Conservation (phyloP, 345 rosid genomes). For the Gossypioides kirkii region DNA sequence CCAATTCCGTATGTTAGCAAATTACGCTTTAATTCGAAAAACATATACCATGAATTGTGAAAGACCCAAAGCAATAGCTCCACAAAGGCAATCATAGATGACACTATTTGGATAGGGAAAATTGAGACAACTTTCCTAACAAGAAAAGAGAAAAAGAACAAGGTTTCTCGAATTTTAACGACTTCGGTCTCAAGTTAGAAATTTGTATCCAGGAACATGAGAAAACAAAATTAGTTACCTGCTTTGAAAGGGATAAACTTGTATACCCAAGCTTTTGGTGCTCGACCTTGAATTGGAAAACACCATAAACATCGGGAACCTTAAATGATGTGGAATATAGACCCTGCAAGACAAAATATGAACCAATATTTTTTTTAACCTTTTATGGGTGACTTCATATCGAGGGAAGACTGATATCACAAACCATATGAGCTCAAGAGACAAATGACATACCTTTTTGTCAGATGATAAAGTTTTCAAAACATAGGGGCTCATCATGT, state of each 20-base stretch:
- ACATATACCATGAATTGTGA: background rate
- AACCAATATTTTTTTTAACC: background rate
- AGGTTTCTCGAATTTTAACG: background rate
- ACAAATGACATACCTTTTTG: constrained; percentile 36
- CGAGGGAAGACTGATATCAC: background rate
- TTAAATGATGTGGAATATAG: constrained; percentile 52
- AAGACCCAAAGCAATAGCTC: background rate
- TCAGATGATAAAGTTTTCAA: constrained; percentile 56
- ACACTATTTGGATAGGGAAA: background rate
- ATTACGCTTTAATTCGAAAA: background rate
- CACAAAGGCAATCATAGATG: background rate
- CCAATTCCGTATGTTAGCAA: background rate
- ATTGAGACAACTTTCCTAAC: background rate
- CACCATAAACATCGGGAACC: constrained; percentile 81
- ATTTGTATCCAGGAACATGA: background rate
- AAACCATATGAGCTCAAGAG: background rate
- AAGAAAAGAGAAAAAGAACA: background rate
- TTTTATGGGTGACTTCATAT: background rate
- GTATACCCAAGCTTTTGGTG: constrained; percentile 67
- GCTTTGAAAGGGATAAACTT: constrained; percentile 58
- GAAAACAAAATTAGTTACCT: constrained; percentile 26
- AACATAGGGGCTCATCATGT: constrained; percentile 88
- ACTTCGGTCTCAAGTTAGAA: background rate
- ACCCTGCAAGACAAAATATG: constrained; percentile 44
- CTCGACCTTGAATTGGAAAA: constrained; percentile 77